Evolutionary conservation across 2,329 filamentous ascomycete species (phyloP).

Genomic region (Sporothrix sp.): DNA sequence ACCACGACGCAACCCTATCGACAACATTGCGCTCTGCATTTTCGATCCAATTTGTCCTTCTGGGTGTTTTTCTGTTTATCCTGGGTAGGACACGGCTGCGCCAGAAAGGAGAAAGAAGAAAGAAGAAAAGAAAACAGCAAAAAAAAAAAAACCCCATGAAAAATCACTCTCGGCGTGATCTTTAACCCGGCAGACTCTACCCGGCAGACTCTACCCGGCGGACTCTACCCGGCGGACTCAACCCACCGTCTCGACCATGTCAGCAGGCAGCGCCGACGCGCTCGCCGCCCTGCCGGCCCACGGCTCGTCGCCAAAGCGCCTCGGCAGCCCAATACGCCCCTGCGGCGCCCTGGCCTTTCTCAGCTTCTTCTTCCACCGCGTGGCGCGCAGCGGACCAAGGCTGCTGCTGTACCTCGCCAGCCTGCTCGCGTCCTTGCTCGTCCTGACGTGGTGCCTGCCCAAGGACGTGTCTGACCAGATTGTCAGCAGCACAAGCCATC

Average conservation of each 20-base stretch:
- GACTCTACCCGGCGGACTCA: neutral
- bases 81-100: too few species aligned
- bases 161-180: too few species aligned
- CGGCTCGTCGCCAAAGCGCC: neutral
- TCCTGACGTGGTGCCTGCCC: constrained; percentile 20
- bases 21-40: neutral
- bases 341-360: constrained; percentile 15
- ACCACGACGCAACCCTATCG: neutral
- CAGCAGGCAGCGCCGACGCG: constrained; percentile 1
- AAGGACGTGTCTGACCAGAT: constrained; percentile 17
- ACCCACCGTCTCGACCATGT: constrained; percentile 1
- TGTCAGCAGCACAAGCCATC: constrained; percentile 15
- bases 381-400: constrained; percentile 23
- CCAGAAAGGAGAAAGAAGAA: too few species aligned
- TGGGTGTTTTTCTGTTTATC: neutral
- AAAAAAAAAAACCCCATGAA: too few species aligned
- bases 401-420: constrained; percentile 22
- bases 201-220: neutral
- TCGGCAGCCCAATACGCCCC: neutral
- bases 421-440: constrained; percentile 17
- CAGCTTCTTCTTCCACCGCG: constrained; percentile 23
- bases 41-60: neutral
- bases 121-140: too few species aligned
- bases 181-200: too few species aligned
- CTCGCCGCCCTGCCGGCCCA: neutral